These are phyloP conservation scores for Terfezia claveryi DNA, from an alignment of 495 filamentous ascomycete species.

Conservation along the genomic window DNA sequence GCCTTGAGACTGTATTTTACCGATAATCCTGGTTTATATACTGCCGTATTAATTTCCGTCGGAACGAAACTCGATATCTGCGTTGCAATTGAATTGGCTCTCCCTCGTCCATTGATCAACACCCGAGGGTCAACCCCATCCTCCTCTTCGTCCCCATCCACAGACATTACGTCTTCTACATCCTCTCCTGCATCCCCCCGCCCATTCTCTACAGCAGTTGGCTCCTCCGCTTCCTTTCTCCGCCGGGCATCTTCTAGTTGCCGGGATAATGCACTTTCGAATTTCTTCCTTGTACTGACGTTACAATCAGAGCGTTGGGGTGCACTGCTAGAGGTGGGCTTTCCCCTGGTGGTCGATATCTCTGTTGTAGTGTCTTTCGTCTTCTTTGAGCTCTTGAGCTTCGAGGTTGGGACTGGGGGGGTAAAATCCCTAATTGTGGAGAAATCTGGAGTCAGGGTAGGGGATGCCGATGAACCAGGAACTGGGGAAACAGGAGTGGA, in stretches of 20 bases:
- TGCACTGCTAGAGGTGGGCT: not conserved
- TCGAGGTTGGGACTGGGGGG: not conserved
- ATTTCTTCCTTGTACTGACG: no score
- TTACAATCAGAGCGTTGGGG: no score
- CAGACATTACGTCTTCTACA: constrained; percentile 4
- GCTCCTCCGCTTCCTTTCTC: not conserved
- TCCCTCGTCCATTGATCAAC: constrained; percentile 1
- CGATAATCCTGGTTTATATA: constrained; percentile 1
- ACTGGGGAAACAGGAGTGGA: not conserved
- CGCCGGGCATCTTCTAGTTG: not conserved
- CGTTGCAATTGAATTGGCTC: not conserved
- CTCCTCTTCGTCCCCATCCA: constrained; percentile 3
- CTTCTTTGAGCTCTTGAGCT: not conserved
- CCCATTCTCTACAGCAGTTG: not conserved
- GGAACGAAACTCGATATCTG: constrained; percentile 20
- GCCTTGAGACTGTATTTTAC: not conserved
- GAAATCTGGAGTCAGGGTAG: not conserved
- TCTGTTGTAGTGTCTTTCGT: constrained; percentile 3
- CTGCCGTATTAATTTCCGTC: constrained; percentile 8
- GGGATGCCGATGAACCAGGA: not conserved
- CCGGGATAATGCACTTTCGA: no score
- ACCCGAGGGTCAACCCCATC: not conserved
- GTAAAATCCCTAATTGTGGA: not conserved
- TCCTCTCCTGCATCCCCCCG: constrained; percentile 2
- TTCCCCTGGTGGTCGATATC: constrained; percentile 3